Percentiles rank a stretch among this genome's conserved stretches.
Evolutionary conservation across 2,329 filamentous ascomycete genomes (phyloP).

Genomic region (Apiospora malaysiana): DNA sequence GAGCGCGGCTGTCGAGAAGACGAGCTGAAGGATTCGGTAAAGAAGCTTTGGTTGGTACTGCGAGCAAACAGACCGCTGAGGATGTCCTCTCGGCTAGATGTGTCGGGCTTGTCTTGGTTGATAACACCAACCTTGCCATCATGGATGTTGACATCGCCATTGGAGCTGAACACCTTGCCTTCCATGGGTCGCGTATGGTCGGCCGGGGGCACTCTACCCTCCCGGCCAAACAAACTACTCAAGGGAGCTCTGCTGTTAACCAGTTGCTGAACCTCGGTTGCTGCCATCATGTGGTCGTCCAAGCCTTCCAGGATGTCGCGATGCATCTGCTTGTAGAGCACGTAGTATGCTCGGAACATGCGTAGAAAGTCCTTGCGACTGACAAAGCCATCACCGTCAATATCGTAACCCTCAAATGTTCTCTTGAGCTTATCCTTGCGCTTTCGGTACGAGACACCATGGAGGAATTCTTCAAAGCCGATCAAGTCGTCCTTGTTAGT

Average conservation of each 20-base stretch:
- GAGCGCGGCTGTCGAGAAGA: conserved; percentile 35
- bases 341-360: conserved; percentile 92
- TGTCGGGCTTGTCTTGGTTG: conserved; percentile 65
- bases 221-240: conserved; percentile 75
- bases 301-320: conserved; percentile 80
- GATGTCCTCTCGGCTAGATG: conserved; percentile 64
- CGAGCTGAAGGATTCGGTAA: conserved; percentile 41
- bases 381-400: conserved; percentile 86
- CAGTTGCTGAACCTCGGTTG: conserved; percentile 77
- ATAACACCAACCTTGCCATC: conserved; percentile 64
- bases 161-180: conserved; percentile 67
- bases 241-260: conserved; percentile 77
- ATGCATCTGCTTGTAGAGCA: conserved; percentile 87
- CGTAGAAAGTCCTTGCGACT: conserved; percentile 86
- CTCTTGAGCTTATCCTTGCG: conserved; percentile 72
- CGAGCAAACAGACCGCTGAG: conserved; percentile 57
- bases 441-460: conserved; percentile 75
- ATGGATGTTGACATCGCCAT: conserved; percentile 69
- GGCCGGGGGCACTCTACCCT: conserved; percentile 69
- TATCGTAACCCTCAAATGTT: conserved; percentile 89
- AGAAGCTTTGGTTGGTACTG: conserved; percentile 38
- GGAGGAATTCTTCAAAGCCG: conserved; percentile 89
- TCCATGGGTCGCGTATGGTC: conserved; percentile 66
- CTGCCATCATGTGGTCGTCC: conserved; percentile 78
- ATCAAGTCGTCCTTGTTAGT: conserved; percentile 87